Evolutionary conservation across 1,284 basidiomycete genomes (phyloP), one percentile per base, ranked within the genome.

Genomic region (Sanghuangporus sanghuang): DNA sequence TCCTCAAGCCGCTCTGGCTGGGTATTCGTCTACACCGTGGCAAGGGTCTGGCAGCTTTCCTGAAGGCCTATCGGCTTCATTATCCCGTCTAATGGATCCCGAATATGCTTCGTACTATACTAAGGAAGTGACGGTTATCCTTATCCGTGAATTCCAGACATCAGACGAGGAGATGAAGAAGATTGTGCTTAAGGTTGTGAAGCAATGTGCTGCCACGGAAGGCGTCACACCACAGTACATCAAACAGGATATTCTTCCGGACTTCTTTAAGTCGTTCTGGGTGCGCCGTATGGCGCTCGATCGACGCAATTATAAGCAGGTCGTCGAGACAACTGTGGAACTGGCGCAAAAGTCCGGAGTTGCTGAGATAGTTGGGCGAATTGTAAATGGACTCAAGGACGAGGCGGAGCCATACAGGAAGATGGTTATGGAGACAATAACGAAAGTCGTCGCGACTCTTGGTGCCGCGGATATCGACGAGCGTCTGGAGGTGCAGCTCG

Each of bases 161-260:
- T 97, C 96, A 8, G 97, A 99, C 74, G 97, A 99, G 76, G 97
- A 99, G 81, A 99, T 99, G 97, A 97, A 98, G 82, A 97, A 98
- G 82, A 99, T 99, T 69, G 96, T 99, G 3, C 79, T 99, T 59
- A 98, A 99, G 75, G 97, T 99, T 61, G 96, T 99, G 72, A 97
- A 98, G 78, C 96, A 99, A 75, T 99, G 97, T 73, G 94, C 97
- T 44, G 93, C 93, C 6, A 99, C 97, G 0, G 97, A 99, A 72
- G 96, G 95, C 79, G 96, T 98, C 46, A 94, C 93, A 0, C 86
- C 95, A 3, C 83, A 86, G 38, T 98, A 97, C 73, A 96, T 98
- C 74, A 95, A 95, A 70, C 90, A 97, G 70, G 96, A 99, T 74
- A 96, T 99, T 66, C 82, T 99, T 1, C 97, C 97, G n/a, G 96